phyloP scores from a whole-genome alignment of 2,329 filamentous ascomycete species.

The Coniochaeta sp. region DNA sequence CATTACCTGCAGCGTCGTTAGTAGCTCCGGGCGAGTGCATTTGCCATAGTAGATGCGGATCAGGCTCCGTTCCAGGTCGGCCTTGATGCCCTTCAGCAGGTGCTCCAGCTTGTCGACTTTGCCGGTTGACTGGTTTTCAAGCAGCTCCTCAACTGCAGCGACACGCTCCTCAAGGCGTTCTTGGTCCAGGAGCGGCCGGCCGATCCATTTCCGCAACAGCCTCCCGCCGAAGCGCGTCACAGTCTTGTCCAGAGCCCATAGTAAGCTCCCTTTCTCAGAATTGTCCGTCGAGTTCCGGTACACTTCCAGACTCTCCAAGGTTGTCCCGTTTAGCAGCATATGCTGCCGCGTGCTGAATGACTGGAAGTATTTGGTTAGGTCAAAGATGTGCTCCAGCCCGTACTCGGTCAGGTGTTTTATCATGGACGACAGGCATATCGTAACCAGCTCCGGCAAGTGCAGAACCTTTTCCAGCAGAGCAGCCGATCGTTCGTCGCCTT shows the following conservation, averaged over 20 bases:
- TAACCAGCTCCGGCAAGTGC: conserved; percentile 76
- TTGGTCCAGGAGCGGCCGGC: conserved; percentile 76
- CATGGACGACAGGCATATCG: conserved; percentile 91
- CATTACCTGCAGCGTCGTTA: conserved; percentile 77
- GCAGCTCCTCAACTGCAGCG: conserved; percentile 78
- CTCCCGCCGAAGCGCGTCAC: conserved; percentile 83
- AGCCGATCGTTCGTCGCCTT: conserved; percentile 48
- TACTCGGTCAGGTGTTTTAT: conserved; percentile 90
- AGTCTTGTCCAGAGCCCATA: conserved; percentile 93
- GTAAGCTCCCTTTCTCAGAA: conserved; percentile 75
- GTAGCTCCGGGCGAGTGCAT: conserved; percentile 81
- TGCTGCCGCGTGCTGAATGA: conserved; percentile 90
- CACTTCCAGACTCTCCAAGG: conserved; percentile 85
- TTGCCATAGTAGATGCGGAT: conserved; percentile 97
- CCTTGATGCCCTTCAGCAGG: conserved; percentile 63
- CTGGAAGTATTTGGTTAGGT: conserved; percentile 94
- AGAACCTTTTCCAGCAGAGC: conserved; percentile 79
- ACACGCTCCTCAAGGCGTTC: conserved; percentile 69
- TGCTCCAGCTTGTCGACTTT: conserved; percentile 67
- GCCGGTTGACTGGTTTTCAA: conserved; percentile 56
- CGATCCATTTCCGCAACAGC: conserved; percentile 89
- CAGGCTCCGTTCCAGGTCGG: conserved; percentile 84
- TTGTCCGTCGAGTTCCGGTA: conserved; percentile 93
- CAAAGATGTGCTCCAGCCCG: conserved; percentile 89
- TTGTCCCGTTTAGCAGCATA: conserved; percentile 95